These are phyloP conservation scores for Ramichloridium luteum DNA, from an alignment of 2,329 filamentous ascomycete species.

Conservation along the genomic window DNA sequence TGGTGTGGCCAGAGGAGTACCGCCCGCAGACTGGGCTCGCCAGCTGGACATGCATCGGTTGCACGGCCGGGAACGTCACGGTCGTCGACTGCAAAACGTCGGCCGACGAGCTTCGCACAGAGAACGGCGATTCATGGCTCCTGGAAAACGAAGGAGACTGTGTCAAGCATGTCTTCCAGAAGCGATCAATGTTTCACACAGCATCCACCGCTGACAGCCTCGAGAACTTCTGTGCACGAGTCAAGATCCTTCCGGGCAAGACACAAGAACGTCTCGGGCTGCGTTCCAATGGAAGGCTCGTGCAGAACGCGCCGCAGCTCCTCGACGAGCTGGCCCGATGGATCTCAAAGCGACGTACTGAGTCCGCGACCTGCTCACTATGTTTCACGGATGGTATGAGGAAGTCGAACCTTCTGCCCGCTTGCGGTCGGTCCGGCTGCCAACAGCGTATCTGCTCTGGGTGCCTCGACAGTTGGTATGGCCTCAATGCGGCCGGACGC, in stretches of 20 bases:
- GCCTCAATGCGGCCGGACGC: constrained; percentile 5
- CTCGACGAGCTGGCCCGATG: constrained; percentile 3
- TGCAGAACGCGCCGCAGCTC: constrained; percentile 4
- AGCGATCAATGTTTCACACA: constrained; percentile 3
- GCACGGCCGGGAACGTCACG: constrained; percentile 1
- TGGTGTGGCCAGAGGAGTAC: constrained; percentile 11
- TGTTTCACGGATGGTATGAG: constrained; percentile 6
- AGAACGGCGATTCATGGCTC: constrained; percentile 7
- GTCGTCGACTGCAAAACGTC: constrained; percentile 5
- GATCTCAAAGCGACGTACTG: constrained; percentile 5
- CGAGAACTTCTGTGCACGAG: constrained; percentile 3
- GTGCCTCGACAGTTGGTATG: constrained; percentile 7
- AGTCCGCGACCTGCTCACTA: constrained; percentile 6
- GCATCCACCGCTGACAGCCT: constrained; percentile 4
- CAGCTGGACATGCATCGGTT: constrained; percentile 6
- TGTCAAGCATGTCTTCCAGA: constrained; percentile 4
- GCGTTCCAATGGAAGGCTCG: constrained; percentile 2
- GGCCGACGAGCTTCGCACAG: constrained; percentile 2
- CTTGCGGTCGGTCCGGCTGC: constrained; percentile 8
- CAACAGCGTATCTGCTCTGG: constrained; percentile 5
- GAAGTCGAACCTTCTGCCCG: constrained; percentile 2
- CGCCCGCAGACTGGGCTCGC: constrained; percentile 1
- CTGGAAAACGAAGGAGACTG: constrained; percentile 2
- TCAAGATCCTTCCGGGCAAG: constrained; percentile 5
- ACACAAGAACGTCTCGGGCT: no score